A percentile compares a stretch with the other conserved stretches of the same genome.
These are phyloP conservation scores for Jaminaea rosea DNA, from an alignment of 1,284 basidiomycete species.

Conservation along the genomic window DNA sequence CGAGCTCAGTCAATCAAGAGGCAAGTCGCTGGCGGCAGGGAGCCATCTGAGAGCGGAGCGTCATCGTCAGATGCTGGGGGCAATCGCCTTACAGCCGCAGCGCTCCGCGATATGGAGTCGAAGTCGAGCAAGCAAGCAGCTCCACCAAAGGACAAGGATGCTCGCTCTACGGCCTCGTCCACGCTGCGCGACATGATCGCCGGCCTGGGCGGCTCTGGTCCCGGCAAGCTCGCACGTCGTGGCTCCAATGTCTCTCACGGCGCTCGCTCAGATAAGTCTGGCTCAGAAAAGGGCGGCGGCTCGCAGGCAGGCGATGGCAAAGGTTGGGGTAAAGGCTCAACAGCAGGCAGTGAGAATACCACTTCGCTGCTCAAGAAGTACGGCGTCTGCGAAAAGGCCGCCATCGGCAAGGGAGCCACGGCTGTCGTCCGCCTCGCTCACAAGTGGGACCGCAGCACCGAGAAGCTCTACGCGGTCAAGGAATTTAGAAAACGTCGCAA, in stretches of 20 bases:
- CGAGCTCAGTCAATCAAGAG: slow-evolving; percentile 31
- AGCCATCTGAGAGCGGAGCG: not conserved
- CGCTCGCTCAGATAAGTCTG: slow-evolving; percentile 29
- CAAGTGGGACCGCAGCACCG: slow-evolving; percentile 94
- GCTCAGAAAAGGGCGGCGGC: slow-evolving; percentile 13
- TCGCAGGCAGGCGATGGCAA: slow-evolving; percentile 13
- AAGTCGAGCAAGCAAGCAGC: slow-evolving; percentile 21
- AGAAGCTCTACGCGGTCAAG: slow-evolving; percentile 99
- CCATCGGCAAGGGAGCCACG: slow-evolving; percentile 95
- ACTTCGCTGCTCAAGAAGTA: slow-evolving; percentile 65
- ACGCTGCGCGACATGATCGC: slow-evolving; percentile 42
- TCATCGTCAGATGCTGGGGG: slow-evolving; percentile 8
- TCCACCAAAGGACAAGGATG: slow-evolving; percentile 34
- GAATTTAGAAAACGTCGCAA: slow-evolving; percentile 96
- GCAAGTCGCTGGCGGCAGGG: no score
- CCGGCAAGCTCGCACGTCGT: slow-evolving; percentile 31
- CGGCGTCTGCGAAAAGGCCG: slow-evolving; percentile 89
- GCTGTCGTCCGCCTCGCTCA: slow-evolving; percentile 91
- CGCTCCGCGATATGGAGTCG: slow-evolving; percentile 35
- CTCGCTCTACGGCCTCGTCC: slow-evolving; percentile 34
- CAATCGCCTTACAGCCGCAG: slow-evolving; percentile 33
- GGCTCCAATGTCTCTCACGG: slow-evolving; percentile 35
- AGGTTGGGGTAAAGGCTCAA: no score
- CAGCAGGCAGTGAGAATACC: slow-evolving; percentile 21
- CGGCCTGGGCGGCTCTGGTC: slow-evolving; percentile 28